Conservation (phyloP, 176 grass and related monocot genomes). For the Puya raimondii region DNA sequence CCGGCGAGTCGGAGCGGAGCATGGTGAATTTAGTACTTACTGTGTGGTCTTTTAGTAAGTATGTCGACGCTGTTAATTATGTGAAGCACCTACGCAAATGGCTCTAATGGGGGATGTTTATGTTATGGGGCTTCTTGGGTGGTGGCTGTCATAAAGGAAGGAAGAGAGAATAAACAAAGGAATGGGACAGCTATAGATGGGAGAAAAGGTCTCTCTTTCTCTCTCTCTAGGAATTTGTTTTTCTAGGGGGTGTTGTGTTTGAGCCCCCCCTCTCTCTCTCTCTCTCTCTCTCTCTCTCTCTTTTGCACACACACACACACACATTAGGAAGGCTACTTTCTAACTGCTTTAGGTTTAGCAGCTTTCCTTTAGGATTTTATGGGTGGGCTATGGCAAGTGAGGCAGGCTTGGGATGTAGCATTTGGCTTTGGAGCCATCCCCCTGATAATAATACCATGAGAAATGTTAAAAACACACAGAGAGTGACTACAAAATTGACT, state of each 20-base stretch:
- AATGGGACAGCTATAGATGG: conserved; percentile 29
- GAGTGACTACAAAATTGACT: background rate
- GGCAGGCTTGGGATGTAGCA: conserved; percentile 1
- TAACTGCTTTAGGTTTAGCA: conserved; percentile 58
- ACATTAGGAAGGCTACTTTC: conserved; percentile 39
- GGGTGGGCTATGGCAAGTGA: conserved; percentile 1
- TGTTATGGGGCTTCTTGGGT: no score
- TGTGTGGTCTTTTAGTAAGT: conserved; percentile 6
- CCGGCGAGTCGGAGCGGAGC: conserved; percentile 34
- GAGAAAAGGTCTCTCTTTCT: conserved; percentile 34
- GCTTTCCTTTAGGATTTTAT: conserved; percentile 62
- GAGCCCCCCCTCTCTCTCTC: background rate
- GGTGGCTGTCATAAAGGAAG: background rate
- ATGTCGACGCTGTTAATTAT: background rate
- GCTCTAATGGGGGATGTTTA: no score
- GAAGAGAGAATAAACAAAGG: conserved; percentile 29
- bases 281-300: background rate
- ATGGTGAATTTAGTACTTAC: conserved; percentile 24
- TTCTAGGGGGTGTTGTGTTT: conserved; percentile 19
- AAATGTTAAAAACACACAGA: background rate
- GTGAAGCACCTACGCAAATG: no score
- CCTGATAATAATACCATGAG: background rate
- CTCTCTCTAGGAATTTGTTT: conserved; percentile 19
- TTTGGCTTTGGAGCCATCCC: background rate
- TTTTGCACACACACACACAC: conserved; percentile 33